A percentile compares a stretch with the other conserved stretches of the same genome.
phyloP scores from a whole-genome alignment of 768 basidiomycete species.

The Pleurotus giganteus region DNA sequence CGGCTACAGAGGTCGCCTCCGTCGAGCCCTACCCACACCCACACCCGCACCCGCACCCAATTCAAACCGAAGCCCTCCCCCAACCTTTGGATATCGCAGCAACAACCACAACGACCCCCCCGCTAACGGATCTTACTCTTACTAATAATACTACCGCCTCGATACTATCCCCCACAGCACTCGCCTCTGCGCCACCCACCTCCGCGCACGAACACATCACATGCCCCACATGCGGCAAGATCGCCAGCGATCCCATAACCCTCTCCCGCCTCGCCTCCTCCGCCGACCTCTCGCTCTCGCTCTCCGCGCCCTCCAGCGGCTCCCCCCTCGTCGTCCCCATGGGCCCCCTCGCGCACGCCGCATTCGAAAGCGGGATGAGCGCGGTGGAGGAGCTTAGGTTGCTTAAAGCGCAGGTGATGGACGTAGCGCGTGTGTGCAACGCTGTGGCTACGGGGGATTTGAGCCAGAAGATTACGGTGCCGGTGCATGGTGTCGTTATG shows the following conservation, averaged over 20 bases:
- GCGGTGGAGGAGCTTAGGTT: conserved; percentile 77
- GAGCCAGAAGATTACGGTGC: conserved; percentile 76
- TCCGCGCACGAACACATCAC: conserved; percentile 35
- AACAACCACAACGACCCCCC: conserved; percentile 7
- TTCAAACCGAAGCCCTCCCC: conserved; percentile 14
- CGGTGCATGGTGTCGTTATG: conserved; percentile 78
- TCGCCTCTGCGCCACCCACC: conserved; percentile 44
- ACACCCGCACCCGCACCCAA: conserved; percentile 27
- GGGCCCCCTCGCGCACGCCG: conserved; percentile 59
- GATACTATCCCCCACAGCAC: too few species aligned
- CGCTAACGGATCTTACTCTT: conserved; percentile 1
- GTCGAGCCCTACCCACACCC: conserved; percentile 22
- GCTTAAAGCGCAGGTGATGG: conserved; percentile 82
- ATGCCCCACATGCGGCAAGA: conserved; percentile 58
- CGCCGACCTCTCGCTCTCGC: conserved; percentile 23
- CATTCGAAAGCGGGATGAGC: conserved; percentile 63
- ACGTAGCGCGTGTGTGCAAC: conserved; percentile 78
- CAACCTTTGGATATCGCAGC: conserved; percentile 5
- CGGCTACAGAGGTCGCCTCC: background rate
- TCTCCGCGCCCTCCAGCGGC: conserved; percentile 3
- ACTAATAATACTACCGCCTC: too few species aligned
- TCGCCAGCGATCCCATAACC: conserved; percentile 41
- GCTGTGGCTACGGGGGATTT: conserved; percentile 76
- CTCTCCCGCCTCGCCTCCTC: conserved; percentile 28
- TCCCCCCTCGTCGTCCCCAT: conserved; percentile 51